A percentile compares a stretch with the other conserved stretches of the same genome.
phyloP scores from a whole-genome alignment of 1,284 basidiomycete species.

The Naganishia liquefaciens region DNA sequence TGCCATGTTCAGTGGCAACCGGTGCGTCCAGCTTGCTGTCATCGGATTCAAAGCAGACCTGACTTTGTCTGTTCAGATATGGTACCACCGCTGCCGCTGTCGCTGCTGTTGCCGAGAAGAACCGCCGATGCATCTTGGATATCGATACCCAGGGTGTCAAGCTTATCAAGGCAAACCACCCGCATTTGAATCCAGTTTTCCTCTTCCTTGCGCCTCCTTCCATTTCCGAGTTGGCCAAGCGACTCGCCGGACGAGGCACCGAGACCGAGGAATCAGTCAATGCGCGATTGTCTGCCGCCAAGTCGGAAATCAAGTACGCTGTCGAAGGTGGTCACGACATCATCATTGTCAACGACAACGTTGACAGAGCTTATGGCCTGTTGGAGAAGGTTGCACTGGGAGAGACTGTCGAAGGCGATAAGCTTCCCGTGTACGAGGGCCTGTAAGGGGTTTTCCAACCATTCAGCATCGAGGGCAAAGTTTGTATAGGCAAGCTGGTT shows the following conservation, averaged over 20 bases:
- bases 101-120: slow-evolving; percentile 57
- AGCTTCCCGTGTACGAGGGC: slow-evolving; percentile 46
- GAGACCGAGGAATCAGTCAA: slow-evolving; percentile 74
- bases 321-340: slow-evolving; percentile 72
- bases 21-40: slow-evolving; percentile 54
- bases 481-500: slow-evolving; percentile 7
- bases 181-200: slow-evolving; percentile 76
- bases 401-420: slow-evolving; percentile 52
- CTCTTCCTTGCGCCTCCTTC: slow-evolving; percentile 92
- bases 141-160: slow-evolving; percentile 96
- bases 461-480: not conserved
- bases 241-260: slow-evolving; percentile 79
- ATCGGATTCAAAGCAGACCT: not conserved
- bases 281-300: slow-evolving; percentile 76
- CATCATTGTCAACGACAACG: slow-evolving; percentile 87
- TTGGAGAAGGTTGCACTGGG: slow-evolving; percentile 71
- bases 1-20: slow-evolving; percentile 79
- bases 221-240: slow-evolving; percentile 64
- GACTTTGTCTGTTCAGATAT: slow-evolving; percentile 55
- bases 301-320: slow-evolving; percentile 84
- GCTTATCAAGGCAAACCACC: slow-evolving; percentile 71
- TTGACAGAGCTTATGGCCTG: slow-evolving; percentile 74
- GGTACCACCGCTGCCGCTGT: slow-evolving; percentile 81
- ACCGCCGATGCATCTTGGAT: slow-evolving; percentile 83
- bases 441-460: not conserved